Percentiles rank a stretch among this genome's conserved stretches.
Conservation (phyloP, 2,329 filamentous ascomycete genomes). For the Hypoxylon sp. region DNA sequence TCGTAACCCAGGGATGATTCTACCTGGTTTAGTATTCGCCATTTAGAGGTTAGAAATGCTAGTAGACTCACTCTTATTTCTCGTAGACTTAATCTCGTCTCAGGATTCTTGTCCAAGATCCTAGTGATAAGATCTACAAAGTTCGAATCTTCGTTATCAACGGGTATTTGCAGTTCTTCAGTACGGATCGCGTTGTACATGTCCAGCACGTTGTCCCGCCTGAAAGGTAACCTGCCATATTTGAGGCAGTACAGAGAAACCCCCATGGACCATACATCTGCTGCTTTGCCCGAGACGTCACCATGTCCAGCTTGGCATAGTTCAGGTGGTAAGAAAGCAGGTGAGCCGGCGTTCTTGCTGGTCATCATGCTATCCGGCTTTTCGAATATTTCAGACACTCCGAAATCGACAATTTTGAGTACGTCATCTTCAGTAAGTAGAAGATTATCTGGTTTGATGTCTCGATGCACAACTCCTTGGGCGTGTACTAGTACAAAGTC, state of each 20-base stretch:
- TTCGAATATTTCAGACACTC: slow-evolving; percentile 99
- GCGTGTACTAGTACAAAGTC: slow-evolving; percentile 77
- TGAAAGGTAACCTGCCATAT: slow-evolving; percentile 91
- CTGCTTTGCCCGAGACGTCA: slow-evolving; percentile 88
- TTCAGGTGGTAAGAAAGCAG: slow-evolving; percentile 94
- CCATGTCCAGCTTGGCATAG: slow-evolving; percentile 89
- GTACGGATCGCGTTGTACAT: slow-evolving; percentile 90
- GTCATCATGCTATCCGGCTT: slow-evolving; percentile 89
- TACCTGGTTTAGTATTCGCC: slow-evolving; percentile 58
- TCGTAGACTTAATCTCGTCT: slow-evolving; percentile 85
- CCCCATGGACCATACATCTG: slow-evolving; percentile 99
- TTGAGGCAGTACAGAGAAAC: slow-evolving; percentile 93
- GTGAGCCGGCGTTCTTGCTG: slow-evolving; percentile 92
- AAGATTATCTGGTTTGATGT: slow-evolving; percentile 98
- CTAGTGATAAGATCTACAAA: slow-evolving; percentile 82
- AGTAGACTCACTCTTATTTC: slow-evolving; percentile 79
- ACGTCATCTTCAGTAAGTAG: slow-evolving; percentile 90
- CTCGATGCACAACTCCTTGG: slow-evolving; percentile 93
- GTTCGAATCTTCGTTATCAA: slow-evolving; percentile 73
- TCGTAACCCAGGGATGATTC: slow-evolving; percentile 96
- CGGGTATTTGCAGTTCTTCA: slow-evolving; percentile 74
- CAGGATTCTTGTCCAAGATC: slow-evolving; percentile 87
- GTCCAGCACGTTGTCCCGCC: slow-evolving; percentile 82
- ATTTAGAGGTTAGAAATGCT: background rate
- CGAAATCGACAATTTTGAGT: slow-evolving; percentile 98